These are phyloP conservation scores for Periconia sp. DNA, from an alignment of 2,329 filamentous ascomycete genomes.

Conservation along the genomic window DNA sequence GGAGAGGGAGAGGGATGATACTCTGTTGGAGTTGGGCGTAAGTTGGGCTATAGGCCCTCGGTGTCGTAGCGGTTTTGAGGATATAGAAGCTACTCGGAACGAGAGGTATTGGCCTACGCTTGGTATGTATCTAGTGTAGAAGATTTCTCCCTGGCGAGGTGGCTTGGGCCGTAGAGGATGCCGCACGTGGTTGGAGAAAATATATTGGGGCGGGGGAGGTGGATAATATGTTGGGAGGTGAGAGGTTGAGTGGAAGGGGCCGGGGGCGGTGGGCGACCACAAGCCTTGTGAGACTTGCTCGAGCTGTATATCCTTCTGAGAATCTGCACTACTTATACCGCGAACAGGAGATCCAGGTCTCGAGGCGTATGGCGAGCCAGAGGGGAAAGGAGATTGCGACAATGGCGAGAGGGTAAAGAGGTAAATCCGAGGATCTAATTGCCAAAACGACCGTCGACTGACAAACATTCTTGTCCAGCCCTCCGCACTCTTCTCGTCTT, in stretches of 20 bases:
- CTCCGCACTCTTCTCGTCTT: slow-evolving; percentile 66
- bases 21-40: slow-evolving; percentile 24
- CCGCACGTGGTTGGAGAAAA: slow-evolving; percentile 75
- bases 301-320: slow-evolving; percentile 33
- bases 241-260: slow-evolving; percentile 80
- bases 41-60: slow-evolving; percentile 59
- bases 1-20: slow-evolving; percentile 52
- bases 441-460: slow-evolving; percentile 84
- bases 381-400: slow-evolving; percentile 55
- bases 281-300: slow-evolving; percentile 41
- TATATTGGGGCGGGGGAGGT: slow-evolving; percentile 81
- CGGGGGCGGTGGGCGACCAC: slow-evolving; percentile 54
- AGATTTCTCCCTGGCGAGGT: slow-evolving; percentile 85
- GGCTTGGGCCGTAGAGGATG: slow-evolving; percentile 90
- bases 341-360: slow-evolving; percentile 57
- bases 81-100: slow-evolving; percentile 81
- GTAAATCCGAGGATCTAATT: slow-evolving; percentile 84
- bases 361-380: slow-evolving; percentile 58
- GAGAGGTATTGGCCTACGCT: slow-evolving; percentile 84
- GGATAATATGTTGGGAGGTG: slow-evolving; percentile 92
- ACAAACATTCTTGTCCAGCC: slow-evolving; percentile 85
- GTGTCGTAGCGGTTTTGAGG: slow-evolving; percentile 67
- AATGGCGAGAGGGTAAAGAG: slow-evolving; percentile 80
- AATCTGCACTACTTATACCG: slow-evolving; percentile 22
- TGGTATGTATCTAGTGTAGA: slow-evolving; percentile 87